A percentile compares a stretch with the other conserved stretches of the same genome.
Evolutionary conservation across 2,329 filamentous ascomycete genomes (phyloP).

Genomic region (Escovopsis sp.): DNA sequence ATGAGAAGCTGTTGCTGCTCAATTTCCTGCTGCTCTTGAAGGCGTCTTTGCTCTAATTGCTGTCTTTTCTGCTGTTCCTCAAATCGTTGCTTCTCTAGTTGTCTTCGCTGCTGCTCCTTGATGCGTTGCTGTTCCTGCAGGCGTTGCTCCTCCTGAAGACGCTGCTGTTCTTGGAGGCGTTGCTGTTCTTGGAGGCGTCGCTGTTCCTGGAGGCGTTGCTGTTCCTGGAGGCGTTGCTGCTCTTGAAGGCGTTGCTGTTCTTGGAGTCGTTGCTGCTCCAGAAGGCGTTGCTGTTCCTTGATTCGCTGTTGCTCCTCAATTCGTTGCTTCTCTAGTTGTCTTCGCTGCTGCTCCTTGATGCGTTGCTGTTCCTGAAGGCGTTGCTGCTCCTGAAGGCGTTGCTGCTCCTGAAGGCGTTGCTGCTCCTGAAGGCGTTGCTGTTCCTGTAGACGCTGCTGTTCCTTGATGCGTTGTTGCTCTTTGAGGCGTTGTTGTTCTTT

Average conservation of each 20-base stretch:
- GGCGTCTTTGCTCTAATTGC: too few relatives aligned
- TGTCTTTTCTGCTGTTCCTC: not conserved
- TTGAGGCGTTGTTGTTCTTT: too few relatives aligned
- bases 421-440: too few relatives aligned
- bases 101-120: not conserved
- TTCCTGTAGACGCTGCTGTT: too few relatives aligned
- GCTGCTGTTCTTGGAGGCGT: not conserved
- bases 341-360: too few relatives aligned
- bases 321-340: not conserved
- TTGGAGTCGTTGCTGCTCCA: not conserved
- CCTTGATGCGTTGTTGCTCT: too few relatives aligned
- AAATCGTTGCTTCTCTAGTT: too few relatives aligned
- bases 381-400: too few relatives aligned
- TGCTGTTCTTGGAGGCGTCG: conserved; percentile 1
- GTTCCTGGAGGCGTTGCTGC: not conserved
- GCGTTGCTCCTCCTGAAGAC: not conserved
- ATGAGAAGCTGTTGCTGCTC: not conserved
- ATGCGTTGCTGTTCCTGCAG: not conserved
- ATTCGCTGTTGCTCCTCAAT: not conserved
- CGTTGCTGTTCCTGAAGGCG: too few relatives aligned
- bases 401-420: too few relatives aligned
- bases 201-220: conserved; percentile 3
- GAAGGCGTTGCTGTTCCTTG: not conserved
- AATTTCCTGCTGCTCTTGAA: too few relatives aligned
- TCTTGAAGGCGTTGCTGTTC: not conserved